Percentiles rank a stretch among this genome's conserved stretches.
Conservation (phyloP, 2,329 filamentous ascomycete species). For the Ophiostoma triangulosporum region DNA sequence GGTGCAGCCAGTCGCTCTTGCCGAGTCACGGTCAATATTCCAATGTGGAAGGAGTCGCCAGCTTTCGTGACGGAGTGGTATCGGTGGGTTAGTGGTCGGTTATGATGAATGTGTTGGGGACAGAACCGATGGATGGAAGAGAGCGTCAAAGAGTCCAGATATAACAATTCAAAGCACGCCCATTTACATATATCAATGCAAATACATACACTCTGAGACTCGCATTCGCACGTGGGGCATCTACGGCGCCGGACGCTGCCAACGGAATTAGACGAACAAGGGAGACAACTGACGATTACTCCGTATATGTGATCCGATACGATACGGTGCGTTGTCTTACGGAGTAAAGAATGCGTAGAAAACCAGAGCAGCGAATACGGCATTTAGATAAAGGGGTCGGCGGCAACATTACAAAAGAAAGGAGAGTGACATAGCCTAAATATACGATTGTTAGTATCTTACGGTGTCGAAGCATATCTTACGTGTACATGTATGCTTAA, state of each 20-base stretch:
- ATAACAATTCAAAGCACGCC: background rate
- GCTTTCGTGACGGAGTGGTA: background rate
- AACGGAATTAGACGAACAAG: background rate
- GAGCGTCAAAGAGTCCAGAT: background rate
- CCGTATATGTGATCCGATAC: too few species aligned
- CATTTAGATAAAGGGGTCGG: too few species aligned
- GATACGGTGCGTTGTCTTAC: background rate
- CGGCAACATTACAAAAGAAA: too few species aligned
- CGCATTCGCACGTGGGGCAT: background rate
- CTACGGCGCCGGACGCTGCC: background rate
- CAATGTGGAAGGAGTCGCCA: background rate
- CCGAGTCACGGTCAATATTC: background rate
- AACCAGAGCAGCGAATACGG: too few species aligned
- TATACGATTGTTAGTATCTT: too few species aligned
- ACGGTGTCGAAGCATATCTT: too few species aligned
- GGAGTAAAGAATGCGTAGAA: background rate
- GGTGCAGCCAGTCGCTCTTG: background rate
- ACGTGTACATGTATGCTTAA: too few species aligned
- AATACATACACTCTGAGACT: background rate
- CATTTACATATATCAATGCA: background rate
- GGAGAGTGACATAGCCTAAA: too few species aligned
- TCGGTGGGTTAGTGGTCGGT: background rate
- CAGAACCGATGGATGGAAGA: background rate
- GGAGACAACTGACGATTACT: too few species aligned
- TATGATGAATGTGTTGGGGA: background rate